Evolutionary conservation across 1,284 basidiomycete genomes (phyloP).

Genomic region (Omphalotus olearius): DNA sequence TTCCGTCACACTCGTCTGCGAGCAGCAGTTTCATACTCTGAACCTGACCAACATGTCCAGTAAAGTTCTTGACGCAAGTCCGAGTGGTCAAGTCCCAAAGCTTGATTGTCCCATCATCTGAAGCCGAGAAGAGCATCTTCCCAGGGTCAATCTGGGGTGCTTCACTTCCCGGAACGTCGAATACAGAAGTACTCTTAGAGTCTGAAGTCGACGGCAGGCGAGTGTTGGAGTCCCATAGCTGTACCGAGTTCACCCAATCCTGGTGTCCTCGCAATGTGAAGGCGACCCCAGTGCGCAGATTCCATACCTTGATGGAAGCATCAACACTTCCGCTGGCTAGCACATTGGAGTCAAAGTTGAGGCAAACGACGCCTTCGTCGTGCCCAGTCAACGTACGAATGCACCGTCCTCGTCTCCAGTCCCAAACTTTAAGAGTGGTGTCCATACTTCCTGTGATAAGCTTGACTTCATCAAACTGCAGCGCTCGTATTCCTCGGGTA

Average conservation of each 20-base stretch:
- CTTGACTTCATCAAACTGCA: constrained; percentile 96
- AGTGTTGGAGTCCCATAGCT: constrained; percentile 80
- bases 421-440: constrained; percentile 93
- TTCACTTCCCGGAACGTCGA: constrained; percentile 31
- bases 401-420: constrained; percentile 94
- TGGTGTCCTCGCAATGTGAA: constrained; percentile 91
- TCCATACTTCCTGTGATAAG: constrained; percentile 98
- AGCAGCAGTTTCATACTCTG: constrained; percentile 85
- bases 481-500: constrained; percentile 83
- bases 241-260: constrained; percentile 97
- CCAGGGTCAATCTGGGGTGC: constrained; percentile 66
- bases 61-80: constrained; percentile 81
- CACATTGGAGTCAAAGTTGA: constrained; percentile 91
- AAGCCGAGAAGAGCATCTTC: constrained; percentile 95
- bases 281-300: constrained; percentile 87
- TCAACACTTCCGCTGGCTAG: constrained; percentile 91
- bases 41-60: constrained; percentile 92
- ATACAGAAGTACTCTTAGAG: constrained; percentile 32
- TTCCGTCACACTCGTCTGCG: constrained; percentile 46
- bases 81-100: constrained; percentile 89
- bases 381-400: constrained; percentile 87
- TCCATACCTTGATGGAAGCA: constrained; percentile 92
- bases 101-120: constrained; percentile 91
- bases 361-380: constrained; percentile 87
- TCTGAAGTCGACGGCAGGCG: constrained; percentile 25